These are phyloP conservation scores for Cyclotella cryptica DNA, from an alignment of 108 stramenopile genomes.

Conservation along the genomic window DNA sequence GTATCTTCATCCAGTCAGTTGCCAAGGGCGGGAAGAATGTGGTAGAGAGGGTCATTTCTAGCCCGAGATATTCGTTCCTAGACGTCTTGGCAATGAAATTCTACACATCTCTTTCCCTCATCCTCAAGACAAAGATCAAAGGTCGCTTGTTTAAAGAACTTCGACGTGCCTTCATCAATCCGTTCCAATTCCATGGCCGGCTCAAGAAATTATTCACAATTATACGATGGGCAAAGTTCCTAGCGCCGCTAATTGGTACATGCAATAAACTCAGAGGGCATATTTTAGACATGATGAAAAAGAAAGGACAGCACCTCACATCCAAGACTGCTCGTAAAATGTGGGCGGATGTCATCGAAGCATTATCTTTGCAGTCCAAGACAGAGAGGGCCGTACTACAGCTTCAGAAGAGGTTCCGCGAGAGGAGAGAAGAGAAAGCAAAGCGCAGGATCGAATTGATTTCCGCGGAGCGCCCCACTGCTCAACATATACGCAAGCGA, in stretches of 20 bases:
- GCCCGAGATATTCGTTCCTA: slow-evolving; percentile 35
- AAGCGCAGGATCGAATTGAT: slow-evolving; percentile 44
- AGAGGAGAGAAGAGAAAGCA: slow-evolving; percentile 39
- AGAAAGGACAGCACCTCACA: slow-evolving; percentile 47
- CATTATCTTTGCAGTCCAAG: slow-evolving; percentile 32
- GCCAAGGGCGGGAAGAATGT: slow-evolving; percentile 1
- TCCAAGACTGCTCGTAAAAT: slow-evolving; percentile 49
- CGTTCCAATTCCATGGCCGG: slow-evolving; percentile 41
- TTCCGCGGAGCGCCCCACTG: slow-evolving; percentile 16
- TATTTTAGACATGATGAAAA: slow-evolving; percentile 54
- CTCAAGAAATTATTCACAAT: slow-evolving; percentile 20
- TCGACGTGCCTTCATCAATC: slow-evolving; percentile 32
- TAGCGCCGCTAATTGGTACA: slow-evolving; percentile 69
- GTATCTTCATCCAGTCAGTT: slow-evolving; percentile 2
- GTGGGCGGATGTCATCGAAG: slow-evolving; percentile 37
- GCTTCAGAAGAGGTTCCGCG: slow-evolving; percentile 65
- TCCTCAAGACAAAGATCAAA: slow-evolving; percentile 34
- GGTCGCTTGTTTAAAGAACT: slow-evolving; percentile 29
- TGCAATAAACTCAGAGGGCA: slow-evolving; percentile 71
- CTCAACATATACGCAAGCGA: slow-evolving; percentile 31
- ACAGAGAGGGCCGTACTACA: slow-evolving; percentile 56
- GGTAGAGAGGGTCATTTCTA: not conserved
- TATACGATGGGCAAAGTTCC: slow-evolving; percentile 73
- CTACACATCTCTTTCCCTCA: slow-evolving; percentile 7
- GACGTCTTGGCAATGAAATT: slow-evolving; percentile 21